phyloP scores from a whole-genome alignment of 2,329 filamentous ascomycete species.

The Fusarium musae region DNA sequence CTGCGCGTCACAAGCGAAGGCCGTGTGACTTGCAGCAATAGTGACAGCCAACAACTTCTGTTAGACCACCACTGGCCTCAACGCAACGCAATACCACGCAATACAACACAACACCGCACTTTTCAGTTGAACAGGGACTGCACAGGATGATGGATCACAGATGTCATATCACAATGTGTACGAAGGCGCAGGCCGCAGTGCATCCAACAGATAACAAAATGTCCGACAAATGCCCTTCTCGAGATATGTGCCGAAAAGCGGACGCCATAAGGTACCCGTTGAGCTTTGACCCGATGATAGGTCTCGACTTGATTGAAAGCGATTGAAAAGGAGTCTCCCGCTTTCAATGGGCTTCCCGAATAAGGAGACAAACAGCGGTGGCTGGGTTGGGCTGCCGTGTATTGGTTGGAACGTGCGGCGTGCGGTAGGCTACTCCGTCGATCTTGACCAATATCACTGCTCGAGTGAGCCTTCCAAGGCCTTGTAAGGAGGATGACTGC shows the following conservation, averaged over 20 bases:
- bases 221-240: not conserved
- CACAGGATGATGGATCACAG: not conserved
- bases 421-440: not conserved
- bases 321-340: not conserved
- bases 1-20: constrained; percentile 31
- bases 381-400: not conserved
- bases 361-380: not conserved
- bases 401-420: not conserved
- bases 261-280: not conserved
- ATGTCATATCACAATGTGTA: not conserved
- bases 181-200: not conserved
- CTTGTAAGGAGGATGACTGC: not conserved
- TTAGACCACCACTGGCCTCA: not conserved
- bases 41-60: not conserved
- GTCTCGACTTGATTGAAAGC: not conserved
- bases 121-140: not conserved
- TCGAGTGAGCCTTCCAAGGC: not conserved
- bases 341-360: constrained; percentile 13
- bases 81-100: not conserved
- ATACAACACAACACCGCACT: not conserved
- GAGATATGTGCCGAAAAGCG: not conserved
- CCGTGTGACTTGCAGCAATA: constrained; percentile 30
- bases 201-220: not conserved
- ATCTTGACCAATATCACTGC: not conserved
- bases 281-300: not conserved